Percentiles rank a stretch among this genome's conserved stretches.
Evolutionary conservation across 306 rosid species (phyloP).

Genomic region (Fragaria vesca): DNA sequence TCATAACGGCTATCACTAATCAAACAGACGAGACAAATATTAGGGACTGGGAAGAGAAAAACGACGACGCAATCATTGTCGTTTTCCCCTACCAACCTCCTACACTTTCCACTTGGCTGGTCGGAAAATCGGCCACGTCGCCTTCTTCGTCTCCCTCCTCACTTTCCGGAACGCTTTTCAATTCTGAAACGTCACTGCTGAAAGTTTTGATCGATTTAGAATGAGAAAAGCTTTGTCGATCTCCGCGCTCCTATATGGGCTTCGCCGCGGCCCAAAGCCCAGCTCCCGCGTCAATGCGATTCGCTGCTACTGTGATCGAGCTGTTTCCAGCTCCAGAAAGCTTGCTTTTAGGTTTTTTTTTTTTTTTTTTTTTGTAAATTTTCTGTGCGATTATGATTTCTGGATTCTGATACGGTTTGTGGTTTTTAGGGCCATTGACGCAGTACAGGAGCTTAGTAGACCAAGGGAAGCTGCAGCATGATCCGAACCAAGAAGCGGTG

Average conservation of each 20-base stretch:
- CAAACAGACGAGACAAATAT: not conserved
- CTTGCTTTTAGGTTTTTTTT: slow-evolving; percentile 44
- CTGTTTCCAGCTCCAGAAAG: slow-evolving; percentile 26
- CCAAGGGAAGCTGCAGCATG: slow-evolving; percentile 77
- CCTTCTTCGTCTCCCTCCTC: slow-evolving; percentile 9
- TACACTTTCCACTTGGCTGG: slow-evolving; percentile 36
- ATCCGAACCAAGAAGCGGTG: slow-evolving; percentile 78
- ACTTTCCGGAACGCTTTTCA: not conserved
- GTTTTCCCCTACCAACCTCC: not conserved
- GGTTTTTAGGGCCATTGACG: slow-evolving; percentile 55
- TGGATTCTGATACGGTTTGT: not conserved
- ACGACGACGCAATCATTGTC: not conserved
- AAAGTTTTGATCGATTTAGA: not conserved
- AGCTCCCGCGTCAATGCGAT: slow-evolving; percentile 24
- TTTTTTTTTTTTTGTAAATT: not conserved
- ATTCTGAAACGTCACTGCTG: not conserved
- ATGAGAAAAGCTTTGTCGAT: slow-evolving; percentile 46
- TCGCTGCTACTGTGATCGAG: slow-evolving; percentile 48
- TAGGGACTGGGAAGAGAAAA: not conserved
- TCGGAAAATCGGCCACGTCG: slow-evolving; percentile 47
- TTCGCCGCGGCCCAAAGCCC: slow-evolving; percentile 27
- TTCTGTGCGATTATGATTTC: not conserved
- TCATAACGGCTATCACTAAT: slow-evolving; percentile 4
- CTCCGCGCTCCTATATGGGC: slow-evolving; percentile 32
- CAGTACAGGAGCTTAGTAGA: slow-evolving; percentile 62